Base-by-base conservation (phyloP, 1,284 basidiomycete genomes). In the Takashimella tepidaria region DNA sequence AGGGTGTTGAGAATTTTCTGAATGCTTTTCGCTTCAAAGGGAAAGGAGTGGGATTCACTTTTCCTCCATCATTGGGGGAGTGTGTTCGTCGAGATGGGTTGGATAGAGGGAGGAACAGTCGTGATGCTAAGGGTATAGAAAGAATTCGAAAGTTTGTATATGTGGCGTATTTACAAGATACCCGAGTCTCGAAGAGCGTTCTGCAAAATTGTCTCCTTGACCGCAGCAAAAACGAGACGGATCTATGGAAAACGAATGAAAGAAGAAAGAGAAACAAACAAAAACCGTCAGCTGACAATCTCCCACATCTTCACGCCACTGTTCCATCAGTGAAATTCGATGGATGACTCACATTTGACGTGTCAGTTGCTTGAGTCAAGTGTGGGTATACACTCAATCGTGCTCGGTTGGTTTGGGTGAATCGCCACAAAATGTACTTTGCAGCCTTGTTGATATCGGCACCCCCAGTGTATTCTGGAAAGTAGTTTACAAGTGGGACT, bases 401-500 rank as follows among this genome's bases (percentile, higher is more conserved):
- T 27, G 90, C 90, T 24, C 92, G 79, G 70, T 98, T 98, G 44
- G 89, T 88, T 74, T 96, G 91, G 78, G 93, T 96, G 64, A 97
- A 98, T 61, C 90, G 80, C 95, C 93, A 98, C 21, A 98, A 78
- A 57, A 98, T 96, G 69, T 95, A 98, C 72, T 97, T 98, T 3
- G 93, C 92, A 2, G 92, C 95, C 76, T 98, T 98, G 80, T 96
- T 96, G 73, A 97, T 89, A 68, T 97, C 92, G 6, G 86, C 76
- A 1, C 93, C 93, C 37, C 90, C 79, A 0, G 90, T 90, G 75
- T 97, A 98, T 68, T 98, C 95, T 1, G 91, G 86, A 74, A 97
- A 98, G 74, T 91, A 95, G 56, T 83, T 81, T 52, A 92, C 88
- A 16, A 98, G 78, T 3, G 92, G 92, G 5, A 79, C 74, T 79